phyloP scores from a whole-genome alignment of 768 basidiomycete genomes.

The Russula emetica region DNA sequence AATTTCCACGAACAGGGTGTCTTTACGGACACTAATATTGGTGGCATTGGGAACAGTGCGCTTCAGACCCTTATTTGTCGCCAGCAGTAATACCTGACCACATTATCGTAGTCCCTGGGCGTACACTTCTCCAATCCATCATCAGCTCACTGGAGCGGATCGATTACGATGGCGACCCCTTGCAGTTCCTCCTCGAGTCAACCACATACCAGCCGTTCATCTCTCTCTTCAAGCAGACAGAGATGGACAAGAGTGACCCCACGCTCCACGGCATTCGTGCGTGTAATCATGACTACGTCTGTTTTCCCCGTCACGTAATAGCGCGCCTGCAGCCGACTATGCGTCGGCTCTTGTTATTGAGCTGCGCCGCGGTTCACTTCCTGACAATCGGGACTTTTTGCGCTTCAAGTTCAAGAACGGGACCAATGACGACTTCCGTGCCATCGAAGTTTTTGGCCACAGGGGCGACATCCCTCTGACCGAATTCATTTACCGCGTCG shows the following conservation, averaged over 20 bases:
- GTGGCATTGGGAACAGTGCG: constrained; percentile 75
- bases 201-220: constrained; percentile 90
- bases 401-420: constrained; percentile 87
- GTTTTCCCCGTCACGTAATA: neutral
- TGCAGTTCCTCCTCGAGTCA: constrained; percentile 73
- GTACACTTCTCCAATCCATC: constrained; percentile 70
- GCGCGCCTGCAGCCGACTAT: constrained; percentile 53
- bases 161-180: constrained; percentile 72
- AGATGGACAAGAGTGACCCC: constrained; percentile 52
- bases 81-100: neutral
- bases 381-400: constrained; percentile 75
- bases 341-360: constrained; percentile 74
- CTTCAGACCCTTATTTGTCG: constrained; percentile 23
- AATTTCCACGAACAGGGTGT: constrained; percentile 76
- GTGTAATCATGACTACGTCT: constrained; percentile 33
- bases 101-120: constrained; percentile 64
- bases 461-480: constrained; percentile 73
- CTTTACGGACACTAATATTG: constrained; percentile 59
- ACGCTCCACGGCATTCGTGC: constrained; percentile 61
- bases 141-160: constrained; percentile 70
- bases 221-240: constrained; percentile 78
- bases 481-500: constrained; percentile 78
- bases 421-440: constrained; percentile 56
- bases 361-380: constrained; percentile 68
- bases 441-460: constrained; percentile 71